Conservation (phyloP, 345 rosid genomes). For the Microcos paniculata region DNA sequence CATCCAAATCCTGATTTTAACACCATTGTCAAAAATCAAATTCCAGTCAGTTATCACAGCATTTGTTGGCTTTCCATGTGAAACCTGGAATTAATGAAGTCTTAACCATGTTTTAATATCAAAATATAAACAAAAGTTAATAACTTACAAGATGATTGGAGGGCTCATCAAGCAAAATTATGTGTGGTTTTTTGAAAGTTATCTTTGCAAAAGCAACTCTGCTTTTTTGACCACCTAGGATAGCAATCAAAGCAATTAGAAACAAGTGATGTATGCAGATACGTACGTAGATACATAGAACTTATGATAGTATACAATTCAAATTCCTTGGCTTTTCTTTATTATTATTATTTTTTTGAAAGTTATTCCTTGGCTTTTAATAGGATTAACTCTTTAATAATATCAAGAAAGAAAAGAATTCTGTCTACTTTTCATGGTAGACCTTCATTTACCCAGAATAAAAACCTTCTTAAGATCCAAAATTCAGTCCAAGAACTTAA, state of each 20-base stretch:
- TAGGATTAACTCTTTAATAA: not conserved
- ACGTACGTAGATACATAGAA: not conserved
- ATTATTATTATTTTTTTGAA: too few relatives aligned
- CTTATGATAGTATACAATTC: too few relatives aligned
- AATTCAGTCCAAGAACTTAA: not conserved
- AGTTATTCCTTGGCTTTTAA: not conserved
- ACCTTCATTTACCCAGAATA: not conserved
- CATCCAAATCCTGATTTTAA: conserved; percentile 81
- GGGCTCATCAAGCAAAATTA: conserved; percentile 95
- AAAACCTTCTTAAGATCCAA: not conserved
- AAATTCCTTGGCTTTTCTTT: not conserved
- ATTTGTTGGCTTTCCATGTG: not conserved
- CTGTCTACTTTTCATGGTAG: not conserved
- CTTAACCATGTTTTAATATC: not conserved
- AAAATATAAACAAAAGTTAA: conserved; percentile 3
- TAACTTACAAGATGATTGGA: conserved; percentile 98
- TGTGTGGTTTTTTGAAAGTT: conserved; percentile 97
- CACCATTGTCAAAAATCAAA: conserved; percentile 14
- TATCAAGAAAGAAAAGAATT: not conserved
- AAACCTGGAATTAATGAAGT: not conserved
- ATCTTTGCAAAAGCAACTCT: conserved; percentile 99
- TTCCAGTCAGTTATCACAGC: not conserved
- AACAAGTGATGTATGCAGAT: not conserved
- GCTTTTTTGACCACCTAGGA: conserved; percentile 95
- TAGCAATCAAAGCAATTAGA: conserved; percentile 18